Evolutionary conservation across 1,139 yeast species (phyloP).

Genomic region (Sugiyamaella novakii): DNA sequence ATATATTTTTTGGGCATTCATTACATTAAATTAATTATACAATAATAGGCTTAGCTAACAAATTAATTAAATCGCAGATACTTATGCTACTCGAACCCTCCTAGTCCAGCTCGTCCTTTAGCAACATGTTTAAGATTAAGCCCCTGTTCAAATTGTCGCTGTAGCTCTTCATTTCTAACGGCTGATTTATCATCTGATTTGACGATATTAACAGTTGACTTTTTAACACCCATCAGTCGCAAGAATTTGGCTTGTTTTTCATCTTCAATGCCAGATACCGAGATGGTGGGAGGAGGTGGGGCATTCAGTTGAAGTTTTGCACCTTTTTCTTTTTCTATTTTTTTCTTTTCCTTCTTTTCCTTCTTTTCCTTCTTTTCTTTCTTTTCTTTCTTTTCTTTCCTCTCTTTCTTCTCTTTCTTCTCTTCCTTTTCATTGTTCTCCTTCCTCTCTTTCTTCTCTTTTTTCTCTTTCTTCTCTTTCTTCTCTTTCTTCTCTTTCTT

Average conservation of each 20-base stretch:
- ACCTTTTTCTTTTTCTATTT: conserved; percentile 2
- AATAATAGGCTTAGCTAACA: no score
- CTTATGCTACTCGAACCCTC: conserved; percentile 26
- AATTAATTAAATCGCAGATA: no score
- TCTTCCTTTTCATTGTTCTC: conserved; percentile 2
- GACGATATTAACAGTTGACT: conserved; percentile 24
- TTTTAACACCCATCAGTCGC: conserved; percentile 35
- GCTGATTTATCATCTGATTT: conserved; percentile 13
- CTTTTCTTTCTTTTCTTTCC: conserved; percentile 10
- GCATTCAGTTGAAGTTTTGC: neutral
- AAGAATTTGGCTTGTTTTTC: conserved; percentile 33
- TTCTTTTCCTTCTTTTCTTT: conserved; percentile 49
- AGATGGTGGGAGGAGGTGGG: conserved; percentile 17
- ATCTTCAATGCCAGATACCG: conserved; percentile 32
- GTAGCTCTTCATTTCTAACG: conserved; percentile 24
- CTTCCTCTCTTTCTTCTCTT: conserved; percentile 9
- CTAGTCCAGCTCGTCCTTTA: conserved; percentile 30
- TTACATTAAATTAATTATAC: no score
- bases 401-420: conserved; percentile 10
- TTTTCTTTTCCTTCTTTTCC: conserved; percentile 56
- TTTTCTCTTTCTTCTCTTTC: conserved; percentile 10
- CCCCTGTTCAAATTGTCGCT: conserved; percentile 34
- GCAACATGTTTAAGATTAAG: conserved; percentile 25
- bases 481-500: conserved; percentile 9
- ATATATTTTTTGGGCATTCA: no score